phyloP scores from a whole-genome alignment of 176 grass and related monocot species.

The Triticum timopheevii region DNA sequence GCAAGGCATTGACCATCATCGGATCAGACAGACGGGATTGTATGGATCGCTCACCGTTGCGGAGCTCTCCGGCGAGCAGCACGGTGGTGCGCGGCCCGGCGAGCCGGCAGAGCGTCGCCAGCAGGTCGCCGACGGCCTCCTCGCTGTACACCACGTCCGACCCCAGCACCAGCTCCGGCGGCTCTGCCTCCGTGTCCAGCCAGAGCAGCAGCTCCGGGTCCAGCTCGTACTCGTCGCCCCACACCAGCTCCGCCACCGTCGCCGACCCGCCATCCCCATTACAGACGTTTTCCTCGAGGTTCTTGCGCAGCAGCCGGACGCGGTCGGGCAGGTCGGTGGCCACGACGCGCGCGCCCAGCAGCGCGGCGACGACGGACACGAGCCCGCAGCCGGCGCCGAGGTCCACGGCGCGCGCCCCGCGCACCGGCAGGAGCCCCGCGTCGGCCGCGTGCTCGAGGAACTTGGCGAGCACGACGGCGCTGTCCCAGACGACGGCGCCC shows the following conservation, averaged over 20 bases:
- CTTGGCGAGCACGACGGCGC: constrained; percentile 80
- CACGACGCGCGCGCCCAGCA: constrained; percentile 36
- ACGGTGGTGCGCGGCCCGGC: constrained; percentile 61
- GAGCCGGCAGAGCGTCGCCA: constrained; percentile 56
- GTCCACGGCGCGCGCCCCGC: constrained; percentile 50
- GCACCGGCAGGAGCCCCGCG: constrained; percentile 30
- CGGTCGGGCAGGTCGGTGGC: constrained; percentile 65
- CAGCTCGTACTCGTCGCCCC: constrained; percentile 65
- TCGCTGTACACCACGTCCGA: constrained; percentile 91
- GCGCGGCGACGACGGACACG: constrained; percentile 55
- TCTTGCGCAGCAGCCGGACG: constrained; percentile 78
- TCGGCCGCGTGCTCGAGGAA: constrained; percentile 88
- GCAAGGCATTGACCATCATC: not conserved
- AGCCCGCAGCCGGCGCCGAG: constrained; percentile 82
- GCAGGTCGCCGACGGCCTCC: constrained; percentile 68
- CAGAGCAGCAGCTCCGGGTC: constrained; percentile 41
- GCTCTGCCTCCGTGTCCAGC: constrained; percentile 6
- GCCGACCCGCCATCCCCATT: constrained; percentile 44
- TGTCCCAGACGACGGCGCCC: constrained; percentile 93
- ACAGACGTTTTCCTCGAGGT: constrained; percentile 34
- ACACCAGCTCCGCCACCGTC: constrained; percentile 52
- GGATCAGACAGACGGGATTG: no score
- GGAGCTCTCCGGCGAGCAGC: constrained; percentile 81
- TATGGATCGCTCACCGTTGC: constrained; percentile 48
- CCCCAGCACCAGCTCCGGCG: constrained; percentile 74